Evolutionary conservation across 768 basidiomycete species (phyloP), one percentile per base, ranked within the genome.

Genomic region (Trametes gibbosa): DNA sequence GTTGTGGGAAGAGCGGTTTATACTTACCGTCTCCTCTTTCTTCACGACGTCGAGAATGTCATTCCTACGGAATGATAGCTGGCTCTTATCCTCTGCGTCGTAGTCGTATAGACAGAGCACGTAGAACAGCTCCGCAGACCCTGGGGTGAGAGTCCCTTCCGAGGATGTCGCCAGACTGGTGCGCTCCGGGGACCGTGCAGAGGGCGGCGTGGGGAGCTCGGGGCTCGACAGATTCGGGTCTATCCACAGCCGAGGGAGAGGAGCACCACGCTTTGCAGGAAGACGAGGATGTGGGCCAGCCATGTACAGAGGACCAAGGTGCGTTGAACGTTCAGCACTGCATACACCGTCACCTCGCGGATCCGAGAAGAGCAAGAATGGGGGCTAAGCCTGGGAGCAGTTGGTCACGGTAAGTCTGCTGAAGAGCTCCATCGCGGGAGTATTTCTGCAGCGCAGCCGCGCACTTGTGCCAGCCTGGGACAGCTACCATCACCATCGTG

Each of bases 41-140:
- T 84, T 84, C 45, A 92, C 76, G 51, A 92, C 75, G 23, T 82
- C 80, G 27, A 92, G 72, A 21, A 90, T 80, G 62, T 91, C 89
- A 61, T 83, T 82, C 73, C 81, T 81, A 40, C 72, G 72, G 70
- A 92, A 90, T 3, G 81, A 73, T 17, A 91, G 76, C 56, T 85
- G 83, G 65, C 79, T 80, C 16, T 77, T 71, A 63, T 90, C 90
- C 23, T 79, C 73, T 3, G 87, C 81, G 23, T 76, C 68, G 65
- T 88, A 91, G 71, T 90, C 87, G 66, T 85, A 80, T 69, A 87
- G 73, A 71, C 87, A 89, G 8, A 88, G 68, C 14, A 83, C 86
- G 9, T 79, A 80, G 66, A 80, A 84, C 32, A 79, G 48, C 53
- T 63, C 65, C 41, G 58, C 49, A 23, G 62, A 59, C 29, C 54